Conservation (phyloP, 768 basidiomycete species). For the Russula sp. region DNA sequence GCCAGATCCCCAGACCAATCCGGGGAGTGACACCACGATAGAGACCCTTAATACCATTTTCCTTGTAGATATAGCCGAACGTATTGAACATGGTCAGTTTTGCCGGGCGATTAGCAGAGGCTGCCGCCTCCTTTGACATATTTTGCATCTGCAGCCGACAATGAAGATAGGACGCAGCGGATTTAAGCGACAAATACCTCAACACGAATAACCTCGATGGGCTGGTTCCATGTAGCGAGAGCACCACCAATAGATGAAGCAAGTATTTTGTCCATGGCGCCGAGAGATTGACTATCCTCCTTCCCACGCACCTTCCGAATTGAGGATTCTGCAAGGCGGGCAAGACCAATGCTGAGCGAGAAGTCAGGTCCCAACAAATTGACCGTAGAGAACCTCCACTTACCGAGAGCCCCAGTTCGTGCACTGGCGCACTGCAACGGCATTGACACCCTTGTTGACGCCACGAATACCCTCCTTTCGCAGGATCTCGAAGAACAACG, state of each 20-base stretch:
- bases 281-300: conserved; percentile 64
- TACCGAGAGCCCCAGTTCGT: conserved; percentile 93
- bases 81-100: conserved; percentile 93
- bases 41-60: conserved; percentile 93
- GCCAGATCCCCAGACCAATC: conserved; percentile 94
- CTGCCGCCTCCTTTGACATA: conserved; percentile 74
- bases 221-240: conserved; percentile 98
- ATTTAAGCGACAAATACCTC: conserved; percentile 51
- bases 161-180: neutral
- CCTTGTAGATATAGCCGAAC: conserved; percentile 88
- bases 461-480: conserved; percentile 88
- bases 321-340: conserved; percentile 78
- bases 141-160: conserved; percentile 81
- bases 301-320: conserved; percentile 80
- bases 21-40: conserved; percentile 98
- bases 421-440: conserved; percentile 85
- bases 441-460: conserved; percentile 99
- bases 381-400: conserved; percentile 25
- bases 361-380: conserved; percentile 15
- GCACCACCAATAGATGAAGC: conserved; percentile 90
- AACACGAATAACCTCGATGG: conserved; percentile 94
- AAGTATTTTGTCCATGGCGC: conserved; percentile 79
- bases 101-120: conserved; percentile 72
- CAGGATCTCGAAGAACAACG: conserved; percentile 92
- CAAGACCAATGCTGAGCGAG: conserved; percentile 83